Evolutionary conservation across 2,329 filamentous ascomycete species (phyloP).

Genomic region (Cladorrhinum sp.): DNA sequence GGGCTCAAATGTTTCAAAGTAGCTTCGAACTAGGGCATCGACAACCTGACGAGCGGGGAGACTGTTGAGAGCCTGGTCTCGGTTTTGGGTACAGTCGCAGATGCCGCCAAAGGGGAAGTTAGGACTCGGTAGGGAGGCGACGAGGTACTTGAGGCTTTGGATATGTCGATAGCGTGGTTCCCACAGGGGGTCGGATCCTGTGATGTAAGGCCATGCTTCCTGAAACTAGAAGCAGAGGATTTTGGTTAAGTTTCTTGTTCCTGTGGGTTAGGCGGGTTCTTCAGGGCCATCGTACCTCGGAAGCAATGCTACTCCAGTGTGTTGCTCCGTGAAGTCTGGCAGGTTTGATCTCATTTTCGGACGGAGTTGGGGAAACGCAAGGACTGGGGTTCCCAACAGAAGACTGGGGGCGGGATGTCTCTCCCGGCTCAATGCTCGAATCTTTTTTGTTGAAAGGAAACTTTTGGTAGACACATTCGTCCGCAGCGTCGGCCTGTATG

Average conservation of each 20-base stretch:
- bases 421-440: slow-evolving; percentile 7
- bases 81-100: slow-evolving; percentile 14
- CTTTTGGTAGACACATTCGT: slow-evolving; percentile 29
- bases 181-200: slow-evolving; percentile 26
- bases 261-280: not conserved
- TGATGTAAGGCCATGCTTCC: slow-evolving; percentile 27
- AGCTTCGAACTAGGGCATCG: slow-evolving; percentile 25
- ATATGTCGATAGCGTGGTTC: slow-evolving; percentile 25
- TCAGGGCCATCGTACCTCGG: slow-evolving; percentile 13
- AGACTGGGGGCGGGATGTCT: not conserved
- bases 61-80: slow-evolving; percentile 20
- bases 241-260: not conserved
- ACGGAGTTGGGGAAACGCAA: slow-evolving; percentile 8
- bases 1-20: slow-evolving; percentile 27
- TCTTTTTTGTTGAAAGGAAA: slow-evolving; percentile 11
- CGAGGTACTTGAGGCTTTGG: slow-evolving; percentile 26
- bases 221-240: slow-evolving; percentile 21
- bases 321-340: slow-evolving; percentile 14
- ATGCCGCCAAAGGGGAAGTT: slow-evolving; percentile 29
- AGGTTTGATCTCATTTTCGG: not conserved
- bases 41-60: slow-evolving; percentile 25
- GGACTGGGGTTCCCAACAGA: not conserved
- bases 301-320: slow-evolving; percentile 18
- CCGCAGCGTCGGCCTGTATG: slow-evolving; percentile 22
- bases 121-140: slow-evolving; percentile 20